A percentile compares a stretch with the other conserved stretches of the same genome.
Conservation (phyloP, 2,329 filamentous ascomycete species). For the Fusarium coffeatum region DNA sequence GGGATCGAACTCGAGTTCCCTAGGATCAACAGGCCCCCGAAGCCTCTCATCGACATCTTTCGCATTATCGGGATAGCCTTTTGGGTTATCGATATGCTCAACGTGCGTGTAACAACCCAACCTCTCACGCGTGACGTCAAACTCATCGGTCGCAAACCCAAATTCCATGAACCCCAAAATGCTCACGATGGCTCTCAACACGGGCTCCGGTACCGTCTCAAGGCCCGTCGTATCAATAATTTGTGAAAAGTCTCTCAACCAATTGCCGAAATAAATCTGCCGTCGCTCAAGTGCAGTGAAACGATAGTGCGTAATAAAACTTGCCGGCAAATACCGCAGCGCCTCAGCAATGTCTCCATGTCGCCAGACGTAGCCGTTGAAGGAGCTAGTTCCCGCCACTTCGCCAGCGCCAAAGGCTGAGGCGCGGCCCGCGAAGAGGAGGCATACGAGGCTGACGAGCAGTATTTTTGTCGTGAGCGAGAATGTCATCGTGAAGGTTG, state of each 20-base stretch:
- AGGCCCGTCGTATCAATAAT: conserved; percentile 72
- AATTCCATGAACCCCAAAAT: conserved; percentile 50
- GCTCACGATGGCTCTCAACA: conserved; percentile 48
- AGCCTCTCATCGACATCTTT: conserved; percentile 74
- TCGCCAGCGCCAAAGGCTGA: conserved; percentile 55
- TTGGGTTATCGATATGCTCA: conserved; percentile 77
- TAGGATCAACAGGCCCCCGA: conserved; percentile 53
- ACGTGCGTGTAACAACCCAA: conserved; percentile 82
- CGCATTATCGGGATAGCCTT: conserved; percentile 79
- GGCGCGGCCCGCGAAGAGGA: conserved; percentile 47
- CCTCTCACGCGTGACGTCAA: conserved; percentile 81
- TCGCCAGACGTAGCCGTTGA: conserved; percentile 56
- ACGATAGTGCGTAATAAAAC: conserved; percentile 53
- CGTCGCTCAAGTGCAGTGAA: conserved; percentile 55
- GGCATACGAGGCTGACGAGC: conserved; percentile 35
- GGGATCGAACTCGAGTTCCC: conserved; percentile 74
- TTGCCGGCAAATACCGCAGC: conserved; percentile 52
- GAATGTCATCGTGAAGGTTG: conserved; percentile 27
- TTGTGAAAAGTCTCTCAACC: conserved; percentile 79
- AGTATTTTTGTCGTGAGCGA: conserved; percentile 30
- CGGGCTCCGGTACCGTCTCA: conserved; percentile 47
- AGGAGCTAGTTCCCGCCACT: conserved; percentile 52
- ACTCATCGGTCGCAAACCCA: conserved; percentile 80
- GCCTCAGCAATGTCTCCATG: conserved; percentile 56
- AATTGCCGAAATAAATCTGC: conserved; percentile 54